These are phyloP conservation scores for Penicillium taxi DNA, from an alignment of 495 filamentous ascomycete species.

Conservation along the genomic window DNA sequence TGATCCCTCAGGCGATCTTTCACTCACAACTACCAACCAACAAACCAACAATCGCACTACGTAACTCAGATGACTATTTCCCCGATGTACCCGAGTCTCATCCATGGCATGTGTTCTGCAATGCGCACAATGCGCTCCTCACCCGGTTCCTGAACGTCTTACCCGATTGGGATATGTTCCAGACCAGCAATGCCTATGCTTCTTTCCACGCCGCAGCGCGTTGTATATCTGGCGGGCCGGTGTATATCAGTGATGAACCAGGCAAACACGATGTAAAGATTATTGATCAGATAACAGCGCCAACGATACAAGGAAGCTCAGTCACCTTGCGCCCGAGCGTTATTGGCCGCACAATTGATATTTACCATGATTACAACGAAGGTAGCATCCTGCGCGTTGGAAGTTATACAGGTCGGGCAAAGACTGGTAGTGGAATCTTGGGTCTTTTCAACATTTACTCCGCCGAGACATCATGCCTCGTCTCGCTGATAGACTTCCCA, in stretches of 20 bases:
- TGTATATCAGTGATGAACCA: constrained; percentile 88
- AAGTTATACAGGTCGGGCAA: constrained; percentile 57
- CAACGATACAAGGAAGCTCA: constrained; percentile 57
- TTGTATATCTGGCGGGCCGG: constrained; percentile 82
- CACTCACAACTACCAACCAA: constrained; percentile 69
- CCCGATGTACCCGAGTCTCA: constrained; percentile 70
- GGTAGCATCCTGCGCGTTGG: constrained; percentile 66
- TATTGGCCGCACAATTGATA: constrained; percentile 58
- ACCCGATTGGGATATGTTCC: constrained; percentile 99
- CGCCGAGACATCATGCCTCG: constrained; percentile 50
- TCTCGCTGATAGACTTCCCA: constrained; percentile 63
- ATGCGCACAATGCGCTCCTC: constrained; percentile 83
- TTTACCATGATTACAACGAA: constrained; percentile 68
- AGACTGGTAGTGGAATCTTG: constrained; percentile 64
- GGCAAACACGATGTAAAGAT: constrained; percentile 67
- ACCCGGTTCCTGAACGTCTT: constrained; percentile 65
- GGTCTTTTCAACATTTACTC: constrained; percentile 75
- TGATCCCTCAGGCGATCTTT: constrained; percentile 75
- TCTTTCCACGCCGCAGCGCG: constrained; percentile 83
- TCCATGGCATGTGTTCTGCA: constrained; percentile 90
- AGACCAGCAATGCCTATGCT: constrained; percentile 70
- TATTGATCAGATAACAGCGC: constrained; percentile 68
- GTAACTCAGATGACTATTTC: constrained; percentile 94
- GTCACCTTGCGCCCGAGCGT: constrained; percentile 70
- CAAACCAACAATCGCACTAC: constrained; percentile 58